Evolutionary conservation across 2,329 filamentous ascomycete genomes (phyloP).

Genomic region (Stenocarpella maydis): DNA sequence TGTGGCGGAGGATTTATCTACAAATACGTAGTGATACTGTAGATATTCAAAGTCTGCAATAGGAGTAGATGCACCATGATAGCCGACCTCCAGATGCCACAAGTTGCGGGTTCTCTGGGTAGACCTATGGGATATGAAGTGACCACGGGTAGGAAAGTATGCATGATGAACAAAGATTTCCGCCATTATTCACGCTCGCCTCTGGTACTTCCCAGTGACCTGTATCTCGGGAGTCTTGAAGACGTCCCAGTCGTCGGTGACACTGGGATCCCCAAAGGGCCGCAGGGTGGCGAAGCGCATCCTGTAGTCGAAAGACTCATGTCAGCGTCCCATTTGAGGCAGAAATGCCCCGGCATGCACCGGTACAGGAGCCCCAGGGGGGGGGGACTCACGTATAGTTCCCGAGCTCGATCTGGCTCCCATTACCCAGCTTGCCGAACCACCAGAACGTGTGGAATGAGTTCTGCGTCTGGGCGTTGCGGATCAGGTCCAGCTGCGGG

Average conservation of each 20-base stretch:
- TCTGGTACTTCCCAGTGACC: conserved; percentile 14
- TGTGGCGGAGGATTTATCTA: neutral
- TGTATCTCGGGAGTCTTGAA: conserved; percentile 21
- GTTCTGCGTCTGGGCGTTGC: conserved; percentile 6
- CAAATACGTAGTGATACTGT: neutral
- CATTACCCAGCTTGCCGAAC: conserved; percentile 28
- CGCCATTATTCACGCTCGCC: neutral
- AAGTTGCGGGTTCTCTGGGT: too few species aligned
- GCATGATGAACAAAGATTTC: neutral
- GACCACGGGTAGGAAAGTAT: neutral
- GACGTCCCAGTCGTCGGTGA: conserved; percentile 7
- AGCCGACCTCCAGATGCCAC: neutral
- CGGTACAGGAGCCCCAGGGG: too few species aligned
- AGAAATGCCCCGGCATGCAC: too few species aligned
- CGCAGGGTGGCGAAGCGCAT: conserved; percentile 3
- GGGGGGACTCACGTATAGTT: conserved; percentile 20
- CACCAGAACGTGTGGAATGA: conserved; percentile 21
- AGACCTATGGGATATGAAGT: neutral
- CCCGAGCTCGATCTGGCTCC: conserved; percentile 20
- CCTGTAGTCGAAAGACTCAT: neutral
- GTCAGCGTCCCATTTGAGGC: neutral
- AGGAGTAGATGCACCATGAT: neutral
- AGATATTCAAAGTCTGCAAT: neutral
- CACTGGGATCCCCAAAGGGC: conserved; percentile 19
- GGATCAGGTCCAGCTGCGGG: conserved; percentile 2